Evolutionary conservation across 2,329 filamentous ascomycete genomes (phyloP).

Genomic region (Diaporthe sp.): DNA sequence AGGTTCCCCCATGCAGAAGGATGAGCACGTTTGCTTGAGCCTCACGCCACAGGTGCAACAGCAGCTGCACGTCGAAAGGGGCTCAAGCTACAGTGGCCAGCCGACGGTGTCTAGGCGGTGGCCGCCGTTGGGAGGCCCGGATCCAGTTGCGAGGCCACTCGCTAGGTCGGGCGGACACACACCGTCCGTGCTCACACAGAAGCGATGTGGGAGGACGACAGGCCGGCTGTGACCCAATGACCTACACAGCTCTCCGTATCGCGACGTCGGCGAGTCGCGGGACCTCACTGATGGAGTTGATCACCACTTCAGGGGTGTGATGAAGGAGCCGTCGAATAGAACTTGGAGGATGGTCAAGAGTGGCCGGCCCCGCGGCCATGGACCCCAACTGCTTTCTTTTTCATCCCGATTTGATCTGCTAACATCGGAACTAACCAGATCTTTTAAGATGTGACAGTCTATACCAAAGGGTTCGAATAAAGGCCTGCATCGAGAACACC

Average conservation of each 20-base stretch:
- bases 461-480: neutral
- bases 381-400: neutral
- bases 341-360: neutral
- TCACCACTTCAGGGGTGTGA: constrained; percentile 17
- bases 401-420: constrained; percentile 4
- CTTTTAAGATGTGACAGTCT: constrained; percentile 20
- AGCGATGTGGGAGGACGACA: constrained; percentile 10
- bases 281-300: constrained; percentile 13
- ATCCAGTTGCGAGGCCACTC: neutral
- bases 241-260: constrained; percentile 17
- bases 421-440: constrained; percentile 9
- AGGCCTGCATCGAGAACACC: neutral
- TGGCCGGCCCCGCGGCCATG: constrained; percentile 2
- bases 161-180: constrained; percentile 26
- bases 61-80: constrained; percentile 35
- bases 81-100: constrained; percentile 13
- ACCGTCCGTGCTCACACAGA: constrained; percentile 22
- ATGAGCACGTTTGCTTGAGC: constrained; percentile 31
- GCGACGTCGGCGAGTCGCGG: constrained; percentile 12
- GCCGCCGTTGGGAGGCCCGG: constrained; percentile 18
- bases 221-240: neutral
- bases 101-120: constrained; percentile 25
- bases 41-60: constrained; percentile 30
- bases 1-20: constrained; percentile 11
- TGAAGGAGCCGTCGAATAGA: constrained; percentile 6